Evolutionary conservation across 768 basidiomycete species (phyloP).

Genomic region (Psilocybe azurescens): DNA sequence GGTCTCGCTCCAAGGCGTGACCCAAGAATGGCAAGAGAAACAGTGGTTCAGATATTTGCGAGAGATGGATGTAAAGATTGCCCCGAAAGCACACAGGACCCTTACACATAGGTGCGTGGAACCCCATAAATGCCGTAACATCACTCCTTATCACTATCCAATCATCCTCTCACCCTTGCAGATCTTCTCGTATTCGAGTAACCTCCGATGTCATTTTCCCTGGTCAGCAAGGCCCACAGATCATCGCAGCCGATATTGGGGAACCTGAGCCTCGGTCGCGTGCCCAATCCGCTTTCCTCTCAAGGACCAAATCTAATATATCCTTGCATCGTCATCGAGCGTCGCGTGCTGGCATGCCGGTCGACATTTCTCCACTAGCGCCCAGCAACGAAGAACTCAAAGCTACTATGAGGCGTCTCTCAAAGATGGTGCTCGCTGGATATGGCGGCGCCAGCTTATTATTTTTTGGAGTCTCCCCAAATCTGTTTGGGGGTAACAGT

Average conservation of each 20-base stretch:
- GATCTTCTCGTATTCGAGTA: constrained; percentile 69
- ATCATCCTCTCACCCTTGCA: constrained; percentile 15
- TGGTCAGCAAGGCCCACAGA: constrained; percentile 64
- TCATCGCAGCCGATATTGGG: constrained; percentile 85
- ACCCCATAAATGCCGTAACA: constrained; percentile 4
- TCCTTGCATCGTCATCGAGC: constrained; percentile 24
- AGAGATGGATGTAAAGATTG: constrained; percentile 68
- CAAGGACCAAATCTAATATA: constrained; percentile 25
- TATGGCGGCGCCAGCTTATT: constrained; percentile 84
- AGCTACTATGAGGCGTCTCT: constrained; percentile 74
- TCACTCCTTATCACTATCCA: neutral
- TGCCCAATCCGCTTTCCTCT: constrained; percentile 25
- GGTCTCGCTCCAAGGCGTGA: constrained; percentile 82
- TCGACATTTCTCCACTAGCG: constrained; percentile 20
- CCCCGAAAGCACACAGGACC: constrained; percentile 33
- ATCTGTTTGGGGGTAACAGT: constrained; percentile 17
- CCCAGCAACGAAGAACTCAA: constrained; percentile 59
- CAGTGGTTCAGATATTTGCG: constrained; percentile 68
- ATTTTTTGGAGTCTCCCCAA: constrained; percentile 74
- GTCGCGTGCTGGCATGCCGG: constrained; percentile 17
- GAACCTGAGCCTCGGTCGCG: constrained; percentile 38
- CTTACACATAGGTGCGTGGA: constrained; percentile 39
- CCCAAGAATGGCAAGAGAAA: constrained; percentile 80
- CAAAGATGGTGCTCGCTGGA: constrained; percentile 83
- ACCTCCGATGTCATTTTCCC: constrained; percentile 77